Base-by-base conservation (phyloP, 1,284 basidiomycete species). In the Marasmius oreades region DNA sequence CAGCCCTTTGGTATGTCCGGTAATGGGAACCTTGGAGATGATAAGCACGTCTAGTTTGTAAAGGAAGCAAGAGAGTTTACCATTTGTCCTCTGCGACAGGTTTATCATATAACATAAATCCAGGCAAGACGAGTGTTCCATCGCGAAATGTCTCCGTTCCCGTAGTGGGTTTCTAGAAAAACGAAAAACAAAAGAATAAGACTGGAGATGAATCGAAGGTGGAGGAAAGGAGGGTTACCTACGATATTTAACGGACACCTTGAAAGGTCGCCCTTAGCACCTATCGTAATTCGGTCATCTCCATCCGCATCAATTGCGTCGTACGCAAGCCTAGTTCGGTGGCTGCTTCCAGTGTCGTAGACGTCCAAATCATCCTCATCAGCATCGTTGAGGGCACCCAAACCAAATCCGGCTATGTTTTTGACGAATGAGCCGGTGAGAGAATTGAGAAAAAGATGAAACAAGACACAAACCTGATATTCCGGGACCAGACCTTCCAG, bases 301-400 rank as follows among this genome's bases (percentile, higher is more conserved):
- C 87, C 82, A 5, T 86, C 84, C 3, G 75, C 74, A 22, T 82
- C 82, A n/a, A 67, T 69, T 31, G 75, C 70, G 63, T 93, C 91
- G 66, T 89, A 95, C 0, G 90, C 92, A 54, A 85, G 78, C 28
- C 79, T 77, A 60, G 74, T 81, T 59, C 75, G 75, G n/a, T 73
- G 70, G 5, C 64, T 63, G 36, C 70, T 55, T 45, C 69, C 70
- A 59, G 72, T 72, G 62, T 91, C 88, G 65, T 96, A 96, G 0
- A 95, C 79, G 64, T 95, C 93, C 24, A 93, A 63, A 64, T 96
- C 93, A 64, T 95, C 93, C 54, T 95, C 92, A 46, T 94, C 93
- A 0, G 88, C 90, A 55, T 92, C 89, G 65, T 94, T 93, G 43
- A 92, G 70, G 1, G 88, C 91, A n/a, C 91, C 91, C 4, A 94